These are phyloP conservation scores for Phoenix dactylifera DNA, from an alignment of 176 grass and related monocot species.

Conservation along the genomic window DNA sequence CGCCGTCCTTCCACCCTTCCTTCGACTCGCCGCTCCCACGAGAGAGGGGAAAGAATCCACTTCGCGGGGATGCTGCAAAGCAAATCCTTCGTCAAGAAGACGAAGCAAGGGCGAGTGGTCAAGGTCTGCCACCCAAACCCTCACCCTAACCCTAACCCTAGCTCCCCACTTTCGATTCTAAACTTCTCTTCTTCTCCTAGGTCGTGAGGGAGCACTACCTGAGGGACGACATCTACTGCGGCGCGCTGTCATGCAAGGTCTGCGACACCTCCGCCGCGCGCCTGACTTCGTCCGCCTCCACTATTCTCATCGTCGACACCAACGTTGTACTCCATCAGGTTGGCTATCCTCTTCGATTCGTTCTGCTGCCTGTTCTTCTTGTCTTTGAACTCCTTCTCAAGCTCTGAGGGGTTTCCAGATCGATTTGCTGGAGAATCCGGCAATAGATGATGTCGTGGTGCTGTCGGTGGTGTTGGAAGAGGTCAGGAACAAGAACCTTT, in stretches of 20 bases:
- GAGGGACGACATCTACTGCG: conserved; percentile 85
- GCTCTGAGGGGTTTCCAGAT: conserved; percentile 33
- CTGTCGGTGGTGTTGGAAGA: conserved; percentile 86
- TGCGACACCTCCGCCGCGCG: conserved; percentile 46
- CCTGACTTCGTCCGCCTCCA: conserved; percentile 36
- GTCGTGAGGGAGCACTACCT: conserved; percentile 97
- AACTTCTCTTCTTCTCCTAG: conserved; percentile 15
- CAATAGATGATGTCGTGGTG: conserved; percentile 80
- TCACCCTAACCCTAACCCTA: conserved; percentile 26
- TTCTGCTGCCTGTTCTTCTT: not conserved
- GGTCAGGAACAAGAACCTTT: conserved; percentile 86
- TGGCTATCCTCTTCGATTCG: not conserved
- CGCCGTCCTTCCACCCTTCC: too few species aligned
- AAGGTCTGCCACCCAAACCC: conserved; percentile 34
- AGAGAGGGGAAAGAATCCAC: too few species aligned
- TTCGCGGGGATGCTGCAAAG: conserved; percentile 57
- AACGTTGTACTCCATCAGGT: conserved; percentile 96
- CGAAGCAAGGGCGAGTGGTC: conserved; percentile 70
- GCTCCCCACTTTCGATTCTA: not conserved
- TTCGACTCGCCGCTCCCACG: too few species aligned
- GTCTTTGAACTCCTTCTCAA: too few species aligned
- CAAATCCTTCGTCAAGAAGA: conserved; percentile 99
- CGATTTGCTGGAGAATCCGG: conserved; percentile 82
- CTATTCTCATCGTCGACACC: conserved; percentile 84
- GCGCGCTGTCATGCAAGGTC: conserved; percentile 46